Conservation (phyloP, 768 basidiomycete genomes). For the Dioszegia aurantiaca region DNA sequence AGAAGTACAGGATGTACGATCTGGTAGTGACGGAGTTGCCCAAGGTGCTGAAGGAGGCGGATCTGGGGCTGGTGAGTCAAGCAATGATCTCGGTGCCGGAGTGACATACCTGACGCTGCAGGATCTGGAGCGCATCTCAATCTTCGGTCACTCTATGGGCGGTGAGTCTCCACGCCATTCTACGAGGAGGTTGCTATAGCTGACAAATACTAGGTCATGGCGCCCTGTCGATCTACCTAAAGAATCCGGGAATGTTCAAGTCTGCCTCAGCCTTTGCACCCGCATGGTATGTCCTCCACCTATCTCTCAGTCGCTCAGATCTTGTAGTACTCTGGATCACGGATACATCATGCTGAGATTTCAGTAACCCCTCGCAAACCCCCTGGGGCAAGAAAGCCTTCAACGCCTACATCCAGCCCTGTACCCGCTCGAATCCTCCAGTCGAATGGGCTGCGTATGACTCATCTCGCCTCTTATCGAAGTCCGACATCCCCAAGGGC, state of each 20-base stretch:
- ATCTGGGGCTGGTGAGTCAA: slow-evolving; percentile 72
- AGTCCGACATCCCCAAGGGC: slow-evolving; percentile 55
- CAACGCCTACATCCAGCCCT: slow-evolving; percentile 61
- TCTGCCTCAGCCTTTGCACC: slow-evolving; percentile 78
- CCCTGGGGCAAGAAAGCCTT: slow-evolving; percentile 95
- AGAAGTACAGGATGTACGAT: slow-evolving; percentile 78
- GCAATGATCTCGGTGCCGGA: not conserved
- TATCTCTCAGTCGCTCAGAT: too few species aligned
- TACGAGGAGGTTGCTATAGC: not conserved
- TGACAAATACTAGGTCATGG: slow-evolving; percentile 66
- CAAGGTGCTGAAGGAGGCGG: slow-evolving; percentile 66
- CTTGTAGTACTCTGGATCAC: too few species aligned
- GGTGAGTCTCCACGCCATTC: slow-evolving; percentile 26
- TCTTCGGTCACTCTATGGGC: slow-evolving; percentile 93
- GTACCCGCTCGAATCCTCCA: slow-evolving; percentile 54
- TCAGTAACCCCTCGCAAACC: slow-evolving; percentile 77
- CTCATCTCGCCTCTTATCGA: slow-evolving; percentile 75
- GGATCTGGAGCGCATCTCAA: slow-evolving; percentile 79
- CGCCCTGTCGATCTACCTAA: slow-evolving; percentile 83
- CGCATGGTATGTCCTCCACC: slow-evolving; percentile 40
- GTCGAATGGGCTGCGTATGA: slow-evolving; percentile 79
- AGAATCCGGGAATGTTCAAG: slow-evolving; percentile 66
- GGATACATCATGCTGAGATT: slow-evolving; percentile 54
- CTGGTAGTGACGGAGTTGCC: slow-evolving; percentile 83
- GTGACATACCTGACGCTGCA: slow-evolving; percentile 42